Percentiles rank a stretch among this genome's conserved stretches.
phyloP scores from a whole-genome alignment of 352 stramenopile species.

The Pythium plurisporium region DNA sequence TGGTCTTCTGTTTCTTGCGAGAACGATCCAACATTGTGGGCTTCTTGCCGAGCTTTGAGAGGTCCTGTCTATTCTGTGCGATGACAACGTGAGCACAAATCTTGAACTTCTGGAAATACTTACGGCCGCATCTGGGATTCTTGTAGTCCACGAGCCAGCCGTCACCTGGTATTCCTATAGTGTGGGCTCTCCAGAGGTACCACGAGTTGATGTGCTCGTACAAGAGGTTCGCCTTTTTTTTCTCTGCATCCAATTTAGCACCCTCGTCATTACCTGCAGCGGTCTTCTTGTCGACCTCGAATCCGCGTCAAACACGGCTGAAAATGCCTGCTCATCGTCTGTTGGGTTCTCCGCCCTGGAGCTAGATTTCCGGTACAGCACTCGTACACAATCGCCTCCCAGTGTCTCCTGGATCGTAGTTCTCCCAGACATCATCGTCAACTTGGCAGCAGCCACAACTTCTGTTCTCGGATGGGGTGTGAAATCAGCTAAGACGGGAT shows the following conservation, averaged over 20 bases:
- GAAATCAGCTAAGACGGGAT: background rate
- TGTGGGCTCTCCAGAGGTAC: conserved; percentile 6
- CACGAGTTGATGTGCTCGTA: background rate
- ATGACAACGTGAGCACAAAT: background rate
- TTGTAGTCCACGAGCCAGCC: conserved; percentile 10
- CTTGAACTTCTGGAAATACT: conserved; percentile 9
- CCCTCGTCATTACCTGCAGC: background rate
- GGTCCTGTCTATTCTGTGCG: background rate
- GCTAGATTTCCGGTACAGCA: background rate
- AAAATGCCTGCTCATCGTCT: background rate
- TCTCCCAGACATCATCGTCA: conserved; percentile 1
- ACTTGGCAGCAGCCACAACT: background rate
- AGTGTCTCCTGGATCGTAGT: background rate
- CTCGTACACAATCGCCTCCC: background rate
- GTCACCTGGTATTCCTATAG: background rate
- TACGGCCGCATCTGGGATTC: background rate
- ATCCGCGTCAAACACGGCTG: background rate
- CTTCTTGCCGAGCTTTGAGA: background rate
- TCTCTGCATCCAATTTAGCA: background rate
- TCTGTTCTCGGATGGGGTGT: background rate
- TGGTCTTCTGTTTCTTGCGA: background rate
- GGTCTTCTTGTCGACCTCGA: conserved; percentile 2
- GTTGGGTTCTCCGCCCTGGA: background rate
- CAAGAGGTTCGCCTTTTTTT: conserved; percentile 4
- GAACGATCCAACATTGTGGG: background rate